Evolutionary conservation across 2,329 filamentous ascomycete genomes (phyloP), one percentile per base, ranked within the genome.

Genomic region (Colletotrichum limetticola): DNA sequence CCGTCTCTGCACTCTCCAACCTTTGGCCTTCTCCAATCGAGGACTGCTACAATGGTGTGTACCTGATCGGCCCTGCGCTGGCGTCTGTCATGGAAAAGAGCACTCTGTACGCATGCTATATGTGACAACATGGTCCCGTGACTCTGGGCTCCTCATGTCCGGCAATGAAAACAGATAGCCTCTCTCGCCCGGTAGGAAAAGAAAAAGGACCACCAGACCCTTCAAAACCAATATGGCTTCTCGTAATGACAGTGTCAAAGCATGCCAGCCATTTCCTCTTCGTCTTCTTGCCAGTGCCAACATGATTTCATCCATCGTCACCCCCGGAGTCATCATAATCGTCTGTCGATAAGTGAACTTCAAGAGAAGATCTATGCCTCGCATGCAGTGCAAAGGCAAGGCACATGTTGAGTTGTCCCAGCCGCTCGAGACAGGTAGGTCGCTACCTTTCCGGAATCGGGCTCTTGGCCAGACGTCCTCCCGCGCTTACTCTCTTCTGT

Each of bases 401-500:
- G 66, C 72, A 75, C 37, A 70, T 52, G 26, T 69, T 68, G 28
- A 66, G 30, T n/a, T 57, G 71, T 42, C 46, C 71, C 32, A 68
- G 63, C 30, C 65, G 74, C 49, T 76, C 77, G 72, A 76, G 67
- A 72, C 74, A 72, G 65, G 72, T 60, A 74, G 82, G 79, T 80
- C 85, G 85, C 87, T 90, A 90, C 80, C 85, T 87, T 83, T 91
- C 89, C 77, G 89, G 89, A 80, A 91, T 91, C 78, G 89, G 88
- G 77, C 88, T 88, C 82, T 88, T 91, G 74, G 91, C 91, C 79
- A 96, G 87, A 76, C 93, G 88, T 60, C 93, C 93, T 59, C 93
- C 93, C 30, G 92, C 93, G 80, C 93, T 95, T 74, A 94, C 91
- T 74, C 94, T 88, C 85, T 97, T 97, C 81, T 95, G 92, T 72